Evolutionary conservation across 306 rosid species (phyloP).

Genomic region (Corylus heterophylla): DNA sequence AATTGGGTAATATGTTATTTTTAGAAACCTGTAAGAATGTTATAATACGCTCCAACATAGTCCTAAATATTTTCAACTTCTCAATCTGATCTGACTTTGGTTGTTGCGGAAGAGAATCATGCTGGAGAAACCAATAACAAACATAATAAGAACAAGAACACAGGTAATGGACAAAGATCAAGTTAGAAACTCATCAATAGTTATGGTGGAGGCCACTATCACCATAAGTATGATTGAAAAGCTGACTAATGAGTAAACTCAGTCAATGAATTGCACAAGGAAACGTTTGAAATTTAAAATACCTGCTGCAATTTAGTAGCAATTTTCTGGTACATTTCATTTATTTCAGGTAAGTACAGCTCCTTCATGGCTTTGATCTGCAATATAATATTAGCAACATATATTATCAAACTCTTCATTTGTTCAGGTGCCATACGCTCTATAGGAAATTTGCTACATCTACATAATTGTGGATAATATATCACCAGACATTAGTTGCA

Average conservation of each 20-base stretch:
- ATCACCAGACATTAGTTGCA: neutral
- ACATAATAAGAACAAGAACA: slow-evolving; percentile 20
- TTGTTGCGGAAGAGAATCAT: slow-evolving; percentile 63
- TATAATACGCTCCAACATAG: slow-evolving; percentile 51
- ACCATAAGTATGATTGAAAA: slow-evolving; percentile 13
- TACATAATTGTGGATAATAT: neutral
- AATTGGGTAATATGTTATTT: slow-evolving; percentile 26
- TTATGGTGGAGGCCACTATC: neutral
- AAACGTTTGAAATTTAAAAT: slow-evolving; percentile 15
- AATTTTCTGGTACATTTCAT: slow-evolving; percentile 60
- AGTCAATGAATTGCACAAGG: slow-evolving; percentile 6
- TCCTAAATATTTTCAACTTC: slow-evolving; percentile 50
- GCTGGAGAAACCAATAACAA: slow-evolving; percentile 36
- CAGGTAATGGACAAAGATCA: too few species aligned
- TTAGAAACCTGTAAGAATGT: slow-evolving; percentile 52
- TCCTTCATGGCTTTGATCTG: slow-evolving; percentile 80
- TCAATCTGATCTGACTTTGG: slow-evolving; percentile 60
- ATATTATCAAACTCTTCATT: slow-evolving; percentile 15
- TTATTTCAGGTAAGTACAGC: slow-evolving; percentile 52
- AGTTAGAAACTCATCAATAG: too few species aligned
- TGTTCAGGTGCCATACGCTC: neutral
- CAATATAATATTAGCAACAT: slow-evolving; percentile 26
- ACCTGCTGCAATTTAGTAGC: slow-evolving; percentile 64
- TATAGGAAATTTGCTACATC: neutral
- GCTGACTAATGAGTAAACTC: slow-evolving; percentile 9